Conservation (phyloP, 768 basidiomycete genomes). For the Suillus discolor region DNA sequence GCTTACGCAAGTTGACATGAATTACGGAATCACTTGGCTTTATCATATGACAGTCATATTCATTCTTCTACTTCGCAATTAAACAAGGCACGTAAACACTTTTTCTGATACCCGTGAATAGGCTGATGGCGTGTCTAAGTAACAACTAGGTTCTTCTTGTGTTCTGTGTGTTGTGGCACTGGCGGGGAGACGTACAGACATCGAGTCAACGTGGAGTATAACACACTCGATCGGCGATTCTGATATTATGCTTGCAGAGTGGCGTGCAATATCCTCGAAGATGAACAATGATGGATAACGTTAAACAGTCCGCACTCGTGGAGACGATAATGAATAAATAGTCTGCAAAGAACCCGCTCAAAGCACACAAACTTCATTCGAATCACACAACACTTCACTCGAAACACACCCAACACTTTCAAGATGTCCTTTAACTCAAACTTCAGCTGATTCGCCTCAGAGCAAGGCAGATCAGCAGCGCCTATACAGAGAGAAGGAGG, state of each 20-base stretch:
- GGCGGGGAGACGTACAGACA: neutral
- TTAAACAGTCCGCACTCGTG: neutral
- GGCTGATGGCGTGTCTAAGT: neutral
- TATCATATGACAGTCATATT: too few relatives aligned
- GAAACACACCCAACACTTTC: neutral
- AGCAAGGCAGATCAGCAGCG: neutral
- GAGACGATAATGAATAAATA: neutral
- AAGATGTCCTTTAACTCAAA: neutral
- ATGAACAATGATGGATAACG: neutral
- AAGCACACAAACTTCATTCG: too few relatives aligned
- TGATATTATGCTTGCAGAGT: neutral
- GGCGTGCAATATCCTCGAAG: too few relatives aligned
- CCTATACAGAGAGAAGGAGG: conserved; percentile 3
- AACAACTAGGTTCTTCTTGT: neutral
- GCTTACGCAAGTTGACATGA: neutral
- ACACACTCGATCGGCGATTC: neutral
- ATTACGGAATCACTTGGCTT: neutral
- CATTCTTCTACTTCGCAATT: too few relatives aligned
- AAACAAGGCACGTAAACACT: neutral
- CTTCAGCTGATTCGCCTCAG: neutral
- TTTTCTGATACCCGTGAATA: neutral
- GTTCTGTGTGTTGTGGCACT: neutral
- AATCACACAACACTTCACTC: too few relatives aligned
- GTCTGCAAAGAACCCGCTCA: neutral
- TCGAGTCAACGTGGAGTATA: neutral